Base-by-base conservation (phyloP, 2,329 filamentous ascomycete species). In the Seiridium unicorne region DNA sequence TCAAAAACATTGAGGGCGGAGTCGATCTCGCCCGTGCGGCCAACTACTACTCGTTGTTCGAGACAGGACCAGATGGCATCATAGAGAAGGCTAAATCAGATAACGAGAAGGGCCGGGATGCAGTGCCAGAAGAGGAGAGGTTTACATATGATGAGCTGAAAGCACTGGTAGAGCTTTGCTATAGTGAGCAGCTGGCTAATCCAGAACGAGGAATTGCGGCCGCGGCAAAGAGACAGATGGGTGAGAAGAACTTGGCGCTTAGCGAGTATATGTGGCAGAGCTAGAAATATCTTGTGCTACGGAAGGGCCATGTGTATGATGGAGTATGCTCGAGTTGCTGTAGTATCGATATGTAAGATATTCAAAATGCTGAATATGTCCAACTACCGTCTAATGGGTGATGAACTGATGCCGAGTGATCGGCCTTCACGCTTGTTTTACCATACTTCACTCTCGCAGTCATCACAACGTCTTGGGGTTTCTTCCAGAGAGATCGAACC, bases 1-100 rank as follows among this genome's bases (percentile, higher is more conserved):
- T 99, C 59, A 97, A 97, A 79, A 96, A 96, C 66, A 89, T 99
- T 57, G 92, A 95, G 74, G 81, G 85, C 2, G 84, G 84, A 7
- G 88, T 91, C 3, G 82, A 84, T 60, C 79, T 94, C 35, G 80
- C 81, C 3, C 79, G 85, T 42, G 85, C 89, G 1, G 83, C 85
- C 26, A 82, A 84, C 61, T 94, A 90, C 76, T 93, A 88, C 69
- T 81, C 83, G 26, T 73, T 94, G 44, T 92, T 91, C 68, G 83
- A 83, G 48, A 76, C 79, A 49, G 90, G 90, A 0, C 79, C 87
- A 0, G 88, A 91, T 53, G 83, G 80, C 8, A 85, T 92, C 59
- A 79, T 92, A 2, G 78, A 79, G 47, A 82, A 85, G 70, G 88
- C 88, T 4, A 86, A 82, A 72, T 78, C 81, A 61, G 75, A 75